Percentiles rank a stretch among this genome's conserved stretches.
These are phyloP conservation scores for Pouteria glomerata DNA, from an alignment of 148 eudicot genomes.

Conservation along the genomic window DNA sequence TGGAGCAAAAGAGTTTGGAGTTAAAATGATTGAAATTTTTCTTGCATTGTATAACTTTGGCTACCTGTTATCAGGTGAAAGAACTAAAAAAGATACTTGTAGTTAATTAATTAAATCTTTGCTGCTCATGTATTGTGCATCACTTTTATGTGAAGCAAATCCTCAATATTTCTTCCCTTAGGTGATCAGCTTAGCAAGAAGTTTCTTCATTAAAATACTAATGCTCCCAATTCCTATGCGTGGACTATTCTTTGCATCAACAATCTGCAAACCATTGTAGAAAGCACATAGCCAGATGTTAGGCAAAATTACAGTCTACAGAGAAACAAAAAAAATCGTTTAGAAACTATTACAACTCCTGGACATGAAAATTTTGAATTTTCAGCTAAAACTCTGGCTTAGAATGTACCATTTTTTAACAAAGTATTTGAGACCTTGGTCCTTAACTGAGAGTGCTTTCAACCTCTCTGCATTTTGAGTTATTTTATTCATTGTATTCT, in stretches of 20 bases:
- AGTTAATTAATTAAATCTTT: not conserved
- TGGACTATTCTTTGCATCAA: not conserved
- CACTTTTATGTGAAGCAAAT: not conserved
- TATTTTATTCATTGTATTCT: not conserved
- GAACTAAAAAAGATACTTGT: not conserved
- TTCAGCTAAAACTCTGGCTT: not conserved
- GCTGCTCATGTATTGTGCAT: not conserved
- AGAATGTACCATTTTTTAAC: not conserved
- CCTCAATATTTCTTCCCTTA: not conserved
- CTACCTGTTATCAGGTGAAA: not conserved
- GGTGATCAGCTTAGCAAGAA: not conserved
- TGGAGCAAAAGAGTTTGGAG: not conserved
- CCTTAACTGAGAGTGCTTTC: too few species aligned
- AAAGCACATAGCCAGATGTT: not conserved
- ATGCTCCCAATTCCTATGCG: not conserved
- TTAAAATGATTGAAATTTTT: not conserved
- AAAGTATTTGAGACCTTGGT: not conserved
- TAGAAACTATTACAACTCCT: not conserved
- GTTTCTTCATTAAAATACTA: not conserved
- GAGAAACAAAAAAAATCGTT: not conserved
- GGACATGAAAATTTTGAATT: not conserved
- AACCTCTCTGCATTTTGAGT: too few species aligned
- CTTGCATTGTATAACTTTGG: not conserved
- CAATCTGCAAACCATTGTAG: not conserved
- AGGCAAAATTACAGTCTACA: not conserved